Evolutionary conservation across 768 basidiomycete genomes (phyloP).

Genomic region (Kwoniella bestiolae): DNA sequence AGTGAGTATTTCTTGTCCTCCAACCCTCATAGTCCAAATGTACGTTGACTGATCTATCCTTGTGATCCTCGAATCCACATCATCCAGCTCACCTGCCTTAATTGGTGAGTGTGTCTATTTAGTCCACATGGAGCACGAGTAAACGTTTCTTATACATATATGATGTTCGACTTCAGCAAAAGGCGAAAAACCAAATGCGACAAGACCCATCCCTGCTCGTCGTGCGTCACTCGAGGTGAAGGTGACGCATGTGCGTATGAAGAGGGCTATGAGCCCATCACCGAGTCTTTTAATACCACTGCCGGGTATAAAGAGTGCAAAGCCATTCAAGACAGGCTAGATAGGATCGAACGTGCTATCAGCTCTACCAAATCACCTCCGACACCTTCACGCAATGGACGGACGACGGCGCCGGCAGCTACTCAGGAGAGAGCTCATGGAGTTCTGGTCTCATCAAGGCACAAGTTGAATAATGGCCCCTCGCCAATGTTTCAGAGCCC

Average conservation of each 20-base stretch:
- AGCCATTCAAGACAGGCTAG: not conserved
- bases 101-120: slow-evolving; percentile 9
- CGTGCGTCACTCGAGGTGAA: slow-evolving; percentile 10
- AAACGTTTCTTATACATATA: too few relatives aligned
- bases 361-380: not conserved
- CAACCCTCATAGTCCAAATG: too few relatives aligned
- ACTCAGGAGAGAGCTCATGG: slow-evolving; percentile 9
- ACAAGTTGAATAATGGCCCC: not conserved
- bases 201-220: slow-evolving; percentile 13
- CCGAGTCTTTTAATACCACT: not conserved
- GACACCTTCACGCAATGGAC: not conserved
- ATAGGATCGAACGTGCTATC: slow-evolving; percentile 5
- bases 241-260: slow-evolving; percentile 3
- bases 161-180: not conserved
- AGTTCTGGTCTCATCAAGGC: not conserved
- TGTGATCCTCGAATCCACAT: too few relatives aligned
- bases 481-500: not conserved
- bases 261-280: slow-evolving; percentile 9
- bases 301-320: not conserved
- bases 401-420: slow-evolving; percentile 1
- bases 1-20: not conserved
- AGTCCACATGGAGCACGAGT: too few relatives aligned
- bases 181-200: slow-evolving; percentile 16
- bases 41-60: too few relatives aligned
- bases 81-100: slow-evolving; percentile 15